These are phyloP conservation scores for Naematelia encephala DNA, from an alignment of 768 basidiomycete genomes.

Conservation along the genomic window DNA sequence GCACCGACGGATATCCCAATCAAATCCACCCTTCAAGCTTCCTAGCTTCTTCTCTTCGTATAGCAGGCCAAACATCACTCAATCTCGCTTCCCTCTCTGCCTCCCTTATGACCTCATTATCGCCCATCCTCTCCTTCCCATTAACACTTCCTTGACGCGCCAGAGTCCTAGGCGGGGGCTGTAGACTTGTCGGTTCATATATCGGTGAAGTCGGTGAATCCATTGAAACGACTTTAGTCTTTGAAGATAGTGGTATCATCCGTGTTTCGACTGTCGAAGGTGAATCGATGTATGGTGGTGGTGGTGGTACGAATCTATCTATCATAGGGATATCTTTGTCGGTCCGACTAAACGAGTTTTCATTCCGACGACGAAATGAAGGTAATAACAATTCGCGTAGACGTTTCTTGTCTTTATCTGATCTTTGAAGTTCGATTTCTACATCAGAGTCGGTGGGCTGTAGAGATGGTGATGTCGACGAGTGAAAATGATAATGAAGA, in stretches of 20 bases:
- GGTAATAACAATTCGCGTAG: conserved; percentile 15
- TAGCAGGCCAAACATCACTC: conserved; percentile 10
- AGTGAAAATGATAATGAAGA: no score
- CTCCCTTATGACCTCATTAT: not conserved
- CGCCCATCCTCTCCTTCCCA: not conserved
- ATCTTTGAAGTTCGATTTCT: no score
- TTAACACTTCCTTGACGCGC: not conserved
- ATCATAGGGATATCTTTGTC: not conserved
- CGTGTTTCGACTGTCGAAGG: not conserved
- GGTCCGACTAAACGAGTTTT: not conserved
- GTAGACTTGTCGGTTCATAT: conserved; percentile 1
- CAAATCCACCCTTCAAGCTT: conserved; percentile 14
- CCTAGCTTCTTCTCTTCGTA: not conserved
- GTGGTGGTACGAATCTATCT: conserved; percentile 17
- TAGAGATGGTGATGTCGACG: no score
- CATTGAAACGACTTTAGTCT: conserved; percentile 10
- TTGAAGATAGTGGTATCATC: conserved; percentile 2
- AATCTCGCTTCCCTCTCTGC: conserved; percentile 7
- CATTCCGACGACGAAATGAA: not conserved
- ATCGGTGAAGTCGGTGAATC: not conserved
- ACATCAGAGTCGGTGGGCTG: no score
- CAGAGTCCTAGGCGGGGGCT: conserved; percentile 2
- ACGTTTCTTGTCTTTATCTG: conserved; percentile 8
- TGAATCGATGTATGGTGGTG: conserved; percentile 16
- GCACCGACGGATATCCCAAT: not conserved